A percentile compares a stretch with the other conserved stretches of the same genome.
Evolutionary conservation across 164 flowering plant species (phyloP).

Genomic region (Piper longum): DNA sequence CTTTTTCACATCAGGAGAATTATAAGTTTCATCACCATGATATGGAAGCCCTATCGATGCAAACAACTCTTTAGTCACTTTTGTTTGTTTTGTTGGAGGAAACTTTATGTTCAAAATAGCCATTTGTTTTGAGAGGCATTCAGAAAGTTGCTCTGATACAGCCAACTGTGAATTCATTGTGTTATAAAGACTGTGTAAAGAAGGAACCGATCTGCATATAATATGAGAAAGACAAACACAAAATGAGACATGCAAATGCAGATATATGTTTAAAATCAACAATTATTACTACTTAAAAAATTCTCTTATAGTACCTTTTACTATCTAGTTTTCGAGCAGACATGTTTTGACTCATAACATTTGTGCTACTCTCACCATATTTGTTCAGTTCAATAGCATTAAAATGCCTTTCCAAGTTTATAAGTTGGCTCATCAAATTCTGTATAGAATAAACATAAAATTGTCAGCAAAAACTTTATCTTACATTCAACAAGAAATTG

Average conservation of each 20-base stretch:
- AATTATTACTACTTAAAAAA: neutral
- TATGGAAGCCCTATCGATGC: slow-evolving; percentile 71
- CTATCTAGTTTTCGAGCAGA: slow-evolving; percentile 23
- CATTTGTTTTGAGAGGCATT: slow-evolving; percentile 83
- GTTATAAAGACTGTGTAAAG: slow-evolving; percentile 56
- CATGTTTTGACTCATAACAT: slow-evolving; percentile 19
- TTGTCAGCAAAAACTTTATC: neutral
- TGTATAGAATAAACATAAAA: slow-evolving; percentile 12
- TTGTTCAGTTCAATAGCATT: slow-evolving; percentile 64
- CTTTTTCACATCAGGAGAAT: slow-evolving; percentile 36
- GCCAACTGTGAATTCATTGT: slow-evolving; percentile 69
- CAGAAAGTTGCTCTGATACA: slow-evolving; percentile 78
- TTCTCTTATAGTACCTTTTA: slow-evolving; percentile 39
- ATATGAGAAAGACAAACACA: neutral
- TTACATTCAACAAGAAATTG: neutral
- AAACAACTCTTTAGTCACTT: slow-evolving; percentile 59
- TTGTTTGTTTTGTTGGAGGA: slow-evolving; percentile 28
- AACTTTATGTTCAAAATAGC: slow-evolving; percentile 46
- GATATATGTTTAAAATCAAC: no score
- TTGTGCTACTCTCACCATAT: slow-evolving; percentile 41
- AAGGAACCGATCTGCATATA: slow-evolving; percentile 43
- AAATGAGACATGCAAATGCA: neutral
- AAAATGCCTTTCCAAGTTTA: slow-evolving; percentile 83
- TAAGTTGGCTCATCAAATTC: slow-evolving; percentile 61
- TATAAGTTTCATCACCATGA: slow-evolving; percentile 40